phyloP scores from a whole-genome alignment of 305 asterid species.

The Andrographis paniculata region DNA sequence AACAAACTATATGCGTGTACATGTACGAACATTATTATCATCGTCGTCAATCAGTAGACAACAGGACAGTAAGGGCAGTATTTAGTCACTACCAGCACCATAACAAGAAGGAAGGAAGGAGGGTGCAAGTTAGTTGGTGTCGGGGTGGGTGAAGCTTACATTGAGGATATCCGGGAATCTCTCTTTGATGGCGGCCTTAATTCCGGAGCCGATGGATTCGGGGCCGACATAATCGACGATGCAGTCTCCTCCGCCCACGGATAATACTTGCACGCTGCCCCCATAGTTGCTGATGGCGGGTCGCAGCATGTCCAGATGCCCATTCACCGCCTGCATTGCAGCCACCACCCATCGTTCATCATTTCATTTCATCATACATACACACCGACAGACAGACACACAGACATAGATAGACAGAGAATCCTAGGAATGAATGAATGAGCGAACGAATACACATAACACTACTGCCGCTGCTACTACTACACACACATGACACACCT shows the following conservation, averaged over 20 bases:
- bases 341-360: too few relatives aligned
- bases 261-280: conserved; percentile 70
- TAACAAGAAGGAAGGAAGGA: too few relatives aligned
- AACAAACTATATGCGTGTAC: too few relatives aligned
- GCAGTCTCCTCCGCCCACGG: conserved; percentile 58
- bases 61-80: too few relatives aligned
- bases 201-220: conserved; percentile 77
- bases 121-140: conserved; percentile 29
- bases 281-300: conserved; percentile 88
- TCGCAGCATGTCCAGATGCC: conserved; percentile 72
- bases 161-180: conserved; percentile 67
- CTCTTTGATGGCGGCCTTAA: conserved; percentile 94
- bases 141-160: conserved; percentile 48
- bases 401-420: too few relatives aligned
- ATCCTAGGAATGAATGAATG: background rate
- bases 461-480: too few relatives aligned
- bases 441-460: background rate
- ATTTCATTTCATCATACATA: too few relatives aligned
- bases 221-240: conserved; percentile 63
- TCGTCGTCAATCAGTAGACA: too few relatives aligned
- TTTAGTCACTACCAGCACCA: too few relatives aligned
- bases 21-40: too few relatives aligned
- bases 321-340: conserved; percentile 76
- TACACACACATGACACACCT: conserved; percentile 30
- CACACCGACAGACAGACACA: too few relatives aligned